Evolutionary conservation across 148 eudicot species (phyloP).

Genomic region (Bassia scoparia): DNA sequence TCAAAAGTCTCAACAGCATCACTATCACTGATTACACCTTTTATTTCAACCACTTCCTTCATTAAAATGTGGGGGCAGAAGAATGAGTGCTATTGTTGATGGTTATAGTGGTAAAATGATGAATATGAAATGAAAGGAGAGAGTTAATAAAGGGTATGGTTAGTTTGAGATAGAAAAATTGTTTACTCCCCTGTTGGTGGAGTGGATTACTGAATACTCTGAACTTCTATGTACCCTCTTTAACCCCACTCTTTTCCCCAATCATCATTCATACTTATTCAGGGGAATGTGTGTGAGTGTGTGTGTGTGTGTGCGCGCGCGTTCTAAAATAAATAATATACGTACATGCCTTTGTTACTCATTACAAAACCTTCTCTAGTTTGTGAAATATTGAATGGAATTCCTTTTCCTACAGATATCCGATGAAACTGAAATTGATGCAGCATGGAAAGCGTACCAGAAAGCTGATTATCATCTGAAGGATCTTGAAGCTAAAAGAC

Average conservation of each 20-base stretch:
- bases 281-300: not conserved
- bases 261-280: not conserved
- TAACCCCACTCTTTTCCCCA: not conserved
- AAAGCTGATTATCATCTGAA: slow-evolving; percentile 56
- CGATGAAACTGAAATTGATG: slow-evolving; percentile 39
- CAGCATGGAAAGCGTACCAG: slow-evolving; percentile 42
- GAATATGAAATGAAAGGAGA: not conserved
- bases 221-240: not conserved
- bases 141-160: not conserved
- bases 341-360: not conserved
- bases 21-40: not conserved
- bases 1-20: not conserved
- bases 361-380: not conserved
- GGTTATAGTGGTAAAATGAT: not conserved
- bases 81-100: not conserved
- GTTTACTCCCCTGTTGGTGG: not conserved
- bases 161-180: not conserved
- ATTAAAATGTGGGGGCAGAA: not conserved
- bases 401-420: slow-evolving; percentile 38
- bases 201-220: not conserved
- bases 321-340: too few species aligned
- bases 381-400: not conserved
- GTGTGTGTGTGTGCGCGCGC: too few species aligned
- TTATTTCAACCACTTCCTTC: not conserved
- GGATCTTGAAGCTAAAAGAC: slow-evolving; percentile 53